Conservation (phyloP, 495 filamentous ascomycete genomes). For the Tuber melanosporum region DNA sequence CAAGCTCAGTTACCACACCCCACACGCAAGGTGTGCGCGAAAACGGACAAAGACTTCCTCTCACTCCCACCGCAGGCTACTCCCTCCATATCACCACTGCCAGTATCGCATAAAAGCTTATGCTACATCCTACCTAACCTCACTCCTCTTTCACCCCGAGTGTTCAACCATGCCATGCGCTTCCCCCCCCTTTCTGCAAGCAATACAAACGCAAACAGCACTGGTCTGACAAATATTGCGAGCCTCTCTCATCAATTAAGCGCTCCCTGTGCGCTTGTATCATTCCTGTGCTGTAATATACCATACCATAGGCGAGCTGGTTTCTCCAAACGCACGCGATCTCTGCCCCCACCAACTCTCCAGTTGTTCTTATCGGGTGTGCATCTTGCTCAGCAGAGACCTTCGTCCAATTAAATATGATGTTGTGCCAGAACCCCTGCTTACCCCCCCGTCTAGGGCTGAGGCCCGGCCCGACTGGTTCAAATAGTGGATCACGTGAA, state of each 20-base stretch:
- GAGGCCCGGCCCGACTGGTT: slow-evolving; percentile 1
- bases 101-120: not conserved
- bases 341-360: not conserved
- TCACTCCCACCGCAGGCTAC: not conserved
- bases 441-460: not conserved
- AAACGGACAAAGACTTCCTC: not conserved
- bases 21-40: not conserved
- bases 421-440: not conserved
- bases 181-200: not conserved
- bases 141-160: not conserved
- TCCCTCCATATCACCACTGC: not conserved
- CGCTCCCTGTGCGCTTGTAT: not conserved
- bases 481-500: not conserved
- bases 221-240: not conserved
- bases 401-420: not conserved
- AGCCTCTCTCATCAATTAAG: not conserved
- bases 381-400: not conserved
- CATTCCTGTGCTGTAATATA: not conserved
- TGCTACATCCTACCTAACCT: not conserved
- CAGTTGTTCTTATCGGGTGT: not conserved
- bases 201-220: not conserved
- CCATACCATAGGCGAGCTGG: not conserved
- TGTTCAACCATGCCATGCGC: not conserved
- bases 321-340: not conserved
- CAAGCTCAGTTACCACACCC: not conserved